These are phyloP conservation scores for Fraxinus pennsylvanica DNA, from an alignment of 257 asterid genomes.

Conservation along the genomic window DNA sequence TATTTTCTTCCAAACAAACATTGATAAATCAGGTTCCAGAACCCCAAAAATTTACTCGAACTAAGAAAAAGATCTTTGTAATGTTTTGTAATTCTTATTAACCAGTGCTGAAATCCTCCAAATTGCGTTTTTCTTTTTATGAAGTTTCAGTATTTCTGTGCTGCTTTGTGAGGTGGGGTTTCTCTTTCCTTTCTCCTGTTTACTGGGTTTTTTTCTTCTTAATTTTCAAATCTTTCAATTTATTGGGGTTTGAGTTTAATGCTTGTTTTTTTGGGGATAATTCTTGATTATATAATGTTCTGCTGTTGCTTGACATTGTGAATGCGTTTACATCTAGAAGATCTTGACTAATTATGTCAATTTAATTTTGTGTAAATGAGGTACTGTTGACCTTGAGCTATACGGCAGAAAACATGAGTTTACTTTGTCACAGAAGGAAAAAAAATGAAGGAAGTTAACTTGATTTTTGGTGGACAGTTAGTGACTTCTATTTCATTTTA, in stretches of 20 bases:
- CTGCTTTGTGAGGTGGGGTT: slow-evolving; percentile 31
- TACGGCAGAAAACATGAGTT: background rate
- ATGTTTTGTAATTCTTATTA: background rate
- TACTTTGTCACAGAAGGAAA: background rate
- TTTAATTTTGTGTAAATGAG: background rate
- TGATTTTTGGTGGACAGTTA: background rate
- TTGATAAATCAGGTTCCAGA: too few species aligned
- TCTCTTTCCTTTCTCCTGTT: background rate
- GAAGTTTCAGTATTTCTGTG: slow-evolving; percentile 13
- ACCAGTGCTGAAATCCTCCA: background rate
- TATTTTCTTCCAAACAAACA: background rate
- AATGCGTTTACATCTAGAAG: slow-evolving; percentile 2
- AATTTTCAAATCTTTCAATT: background rate
- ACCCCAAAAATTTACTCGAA: too few species aligned
- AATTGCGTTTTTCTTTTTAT: background rate
- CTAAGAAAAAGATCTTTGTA: slow-evolving; percentile 24
- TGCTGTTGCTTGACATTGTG: slow-evolving; percentile 16
- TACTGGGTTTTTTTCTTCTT: background rate
- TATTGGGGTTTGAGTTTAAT: background rate
- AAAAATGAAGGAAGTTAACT: background rate
- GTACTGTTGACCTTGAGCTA: background rate
- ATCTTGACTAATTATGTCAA: background rate
- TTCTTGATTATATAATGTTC: background rate
- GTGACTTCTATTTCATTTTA: background rate
- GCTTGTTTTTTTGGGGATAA: background rate